Conservation (phyloP, 345 rosid species). For the Populus deltoides region DNA sequence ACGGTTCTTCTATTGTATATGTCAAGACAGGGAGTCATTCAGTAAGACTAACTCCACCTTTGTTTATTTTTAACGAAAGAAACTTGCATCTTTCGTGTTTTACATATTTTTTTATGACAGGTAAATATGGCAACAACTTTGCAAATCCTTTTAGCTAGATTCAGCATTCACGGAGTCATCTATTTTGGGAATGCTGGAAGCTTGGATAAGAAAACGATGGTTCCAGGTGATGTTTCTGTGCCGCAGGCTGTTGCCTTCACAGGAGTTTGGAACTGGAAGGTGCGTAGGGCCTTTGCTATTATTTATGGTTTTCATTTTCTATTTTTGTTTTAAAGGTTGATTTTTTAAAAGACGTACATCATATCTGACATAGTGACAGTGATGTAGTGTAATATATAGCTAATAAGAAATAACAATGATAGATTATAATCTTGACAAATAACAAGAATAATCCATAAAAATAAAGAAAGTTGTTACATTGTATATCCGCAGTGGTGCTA, state of each 20-base stretch:
- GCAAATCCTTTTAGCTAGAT: neutral
- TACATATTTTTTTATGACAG: neutral
- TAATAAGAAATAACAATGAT: too few species aligned
- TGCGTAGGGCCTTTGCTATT: neutral
- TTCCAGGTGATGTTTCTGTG: conserved; percentile 2
- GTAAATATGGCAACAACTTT: neutral
- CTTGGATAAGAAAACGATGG: neutral
- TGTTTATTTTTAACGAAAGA: too few species aligned
- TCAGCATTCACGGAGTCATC: neutral
- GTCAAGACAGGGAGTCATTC: neutral
- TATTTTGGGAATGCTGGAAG: conserved; percentile 2
- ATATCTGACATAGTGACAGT: too few species aligned
- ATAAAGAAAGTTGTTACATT: too few species aligned
- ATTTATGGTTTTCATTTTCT: too few species aligned
- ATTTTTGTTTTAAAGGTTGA: too few species aligned
- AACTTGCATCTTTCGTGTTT: too few species aligned
- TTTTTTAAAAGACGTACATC: too few species aligned
- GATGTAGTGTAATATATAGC: too few species aligned
- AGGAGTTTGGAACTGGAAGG: neutral
- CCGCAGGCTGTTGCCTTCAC: neutral
- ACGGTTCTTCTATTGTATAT: neutral
- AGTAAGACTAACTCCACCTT: neutral
- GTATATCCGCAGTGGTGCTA: too few species aligned
- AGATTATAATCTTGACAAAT: too few species aligned
- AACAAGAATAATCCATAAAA: too few species aligned